Percentiles rank a stretch among this genome's conserved stretches.
phyloP scores from a whole-genome alignment of 2,329 filamentous ascomycete genomes.

The Aureobasidium vineae region DNA sequence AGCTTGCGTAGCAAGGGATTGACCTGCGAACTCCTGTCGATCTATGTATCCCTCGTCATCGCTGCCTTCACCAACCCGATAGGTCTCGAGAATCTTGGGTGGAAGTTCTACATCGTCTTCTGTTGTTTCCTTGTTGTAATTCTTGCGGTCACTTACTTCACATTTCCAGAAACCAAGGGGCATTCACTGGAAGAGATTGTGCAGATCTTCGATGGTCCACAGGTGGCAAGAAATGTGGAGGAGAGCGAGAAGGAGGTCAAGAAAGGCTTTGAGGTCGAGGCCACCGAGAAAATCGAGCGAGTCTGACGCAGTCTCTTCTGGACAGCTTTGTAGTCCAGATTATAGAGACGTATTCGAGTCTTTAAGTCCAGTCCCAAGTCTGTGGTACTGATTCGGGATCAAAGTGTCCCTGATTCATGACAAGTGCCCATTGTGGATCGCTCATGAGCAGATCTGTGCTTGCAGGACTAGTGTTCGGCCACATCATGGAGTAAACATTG shows the following conservation, averaged over 20 bases:
- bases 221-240: background rate
- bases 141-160: conserved; percentile 33
- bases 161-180: conserved; percentile 36
- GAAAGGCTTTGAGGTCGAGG: conserved; percentile 4
- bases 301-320: background rate
- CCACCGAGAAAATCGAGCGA: background rate
- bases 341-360: background rate
- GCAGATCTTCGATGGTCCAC: conserved; percentile 43
- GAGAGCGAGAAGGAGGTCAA: conserved; percentile 5
- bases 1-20: conserved; percentile 29
- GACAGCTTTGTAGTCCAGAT: no score
- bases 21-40: conserved; percentile 27
- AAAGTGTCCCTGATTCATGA: background rate
- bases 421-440: background rate
- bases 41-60: conserved; percentile 35
- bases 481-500: conserved; percentile 49
- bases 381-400: background rate
- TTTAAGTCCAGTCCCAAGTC: background rate
- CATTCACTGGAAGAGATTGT: conserved; percentile 47
- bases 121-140: conserved; percentile 42
- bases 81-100: conserved; percentile 36
- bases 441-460: conserved; percentile 17
- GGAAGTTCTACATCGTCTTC: conserved; percentile 37
- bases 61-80: conserved; percentile 43
- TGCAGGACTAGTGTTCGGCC: conserved; percentile 40